Evolutionary conservation across 768 basidiomycete genomes (phyloP), one percentile per base, ranked within the genome.

Genomic region (Hygrocybe coccinea): DNA sequence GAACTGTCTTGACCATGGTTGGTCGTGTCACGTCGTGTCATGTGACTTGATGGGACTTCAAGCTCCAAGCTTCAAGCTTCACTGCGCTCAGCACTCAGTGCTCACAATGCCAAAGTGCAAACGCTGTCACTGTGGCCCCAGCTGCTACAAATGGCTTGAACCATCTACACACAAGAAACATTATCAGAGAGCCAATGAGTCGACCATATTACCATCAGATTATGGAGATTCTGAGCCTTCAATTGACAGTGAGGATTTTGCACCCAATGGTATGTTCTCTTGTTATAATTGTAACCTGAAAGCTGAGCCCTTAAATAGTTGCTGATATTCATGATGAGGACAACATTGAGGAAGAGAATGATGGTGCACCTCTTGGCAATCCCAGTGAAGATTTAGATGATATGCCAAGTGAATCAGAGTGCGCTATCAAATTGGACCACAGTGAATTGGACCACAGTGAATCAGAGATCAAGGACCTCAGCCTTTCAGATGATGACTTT

Each of bases 61-160:
- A 45, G 6, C 17, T 25, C 11, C 39, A 19, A 47, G 14, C 45
- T 21, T n/a, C 21, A 22, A 15, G 29, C 29, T 10, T 25, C 15
- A 17, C 47, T n/a, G 22, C 5, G 25, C 29, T 24, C 9, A 33
- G 47, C 39, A 19, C 39, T 15, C 14, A 19, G 15, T 15, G 11
- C 21, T 24, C 29, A 24, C 47, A 15, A 48, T 34, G 47, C 8
- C 4, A 7, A 24, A 48, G 17, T 24, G 8, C 11, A 48, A 48
- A 24, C 47, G 47, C n/a, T 48, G 47, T 34, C 47, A 24, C 15
- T 48, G 47, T n/a, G 17, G 17, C 17, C 47, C 47, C 2, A 48
- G 11, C 47, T 48, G 47, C 22, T 48, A 48, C 47, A 48, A 48
- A 48, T 48, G 47, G 47, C 22, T 48, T 7, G 47, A n/a, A 34